Evolutionary conservation across 805 yeast genomes (phyloP), one percentile per base, ranked within the genome.

Genomic region (Lachancea thermotolerans): DNA sequence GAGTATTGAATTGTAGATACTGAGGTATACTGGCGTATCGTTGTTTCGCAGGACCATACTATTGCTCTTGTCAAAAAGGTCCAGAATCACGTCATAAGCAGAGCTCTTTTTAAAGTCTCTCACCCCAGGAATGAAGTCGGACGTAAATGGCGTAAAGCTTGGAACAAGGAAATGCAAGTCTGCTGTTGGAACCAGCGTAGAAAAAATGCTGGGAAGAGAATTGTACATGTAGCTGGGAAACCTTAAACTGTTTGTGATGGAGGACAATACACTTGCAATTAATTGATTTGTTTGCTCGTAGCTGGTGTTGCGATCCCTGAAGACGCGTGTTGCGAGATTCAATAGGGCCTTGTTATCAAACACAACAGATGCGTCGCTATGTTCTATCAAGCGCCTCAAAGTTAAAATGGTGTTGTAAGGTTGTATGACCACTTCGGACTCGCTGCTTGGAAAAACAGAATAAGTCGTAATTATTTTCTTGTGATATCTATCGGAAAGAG

Each of bases 361-460:
- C 4, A 91, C 93, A n/a, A 88, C 73, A 37, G 86, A 82, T 2
- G 88, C 82, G 62, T 93, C 96, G 36, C 96, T 85, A 55, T 77
- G 78, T 52, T 88, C 93, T 4, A 87, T 82, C 49, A 93, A 71
- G 53, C 98, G 69, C 60, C 81, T 79, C 54, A 95, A 70, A 0
- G 99, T 82, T 43, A 93, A 67, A 16, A 93, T 73, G 0, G 95
- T 82, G 62, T 93, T 93, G 65, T 93, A 93, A 0, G 99, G 98
- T 60, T 93, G 98, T 4, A 95, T 96, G 15, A 95, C 98, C n/a
- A 90, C 97, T 56, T 91, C 98, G 1, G 95, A 84, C 45, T 78
- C 81, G 39, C 80, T 76, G 31, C 75, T 77, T 1, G 96, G 96
- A 58, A 93, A 90, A 2, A 93, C 84, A 39, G 93, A 85, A 56